A percentile compares a stretch with the other conserved stretches of the same genome.
Conservation (phyloP, 106 monocot genomes). For the Alisma plantagoaquatica region DNA sequence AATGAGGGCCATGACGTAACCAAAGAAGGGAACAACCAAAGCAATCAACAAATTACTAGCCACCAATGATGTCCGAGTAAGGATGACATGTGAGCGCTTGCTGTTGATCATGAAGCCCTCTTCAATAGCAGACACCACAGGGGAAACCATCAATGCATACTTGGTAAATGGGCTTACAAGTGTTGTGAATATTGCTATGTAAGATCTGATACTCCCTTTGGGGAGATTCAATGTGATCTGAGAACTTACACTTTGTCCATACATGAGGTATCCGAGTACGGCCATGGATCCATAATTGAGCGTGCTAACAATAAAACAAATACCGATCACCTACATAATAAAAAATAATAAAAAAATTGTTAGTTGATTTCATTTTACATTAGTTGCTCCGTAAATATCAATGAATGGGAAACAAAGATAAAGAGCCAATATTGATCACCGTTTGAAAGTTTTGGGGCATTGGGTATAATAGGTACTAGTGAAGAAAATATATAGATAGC, state of each 20-base stretch:
- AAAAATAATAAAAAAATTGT: background rate
- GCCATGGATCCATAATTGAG: conserved; percentile 25
- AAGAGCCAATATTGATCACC: too few species aligned
- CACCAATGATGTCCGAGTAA: conserved; percentile 8
- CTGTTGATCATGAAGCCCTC: background rate
- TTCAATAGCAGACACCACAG: conserved; percentile 22
- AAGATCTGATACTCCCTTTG: background rate
- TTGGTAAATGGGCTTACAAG: conserved; percentile 22
- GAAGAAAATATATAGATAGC: background rate
- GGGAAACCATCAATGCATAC: conserved; percentile 17
- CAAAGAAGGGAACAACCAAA: conserved; percentile 11
- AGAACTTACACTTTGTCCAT: conserved; percentile 15
- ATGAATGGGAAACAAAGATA: too few species aligned
- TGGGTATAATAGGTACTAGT: too few species aligned
- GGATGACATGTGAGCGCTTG: background rate
- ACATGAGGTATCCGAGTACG: conserved; percentile 29
- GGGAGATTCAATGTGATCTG: conserved; percentile 28
- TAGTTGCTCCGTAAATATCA: too few species aligned
- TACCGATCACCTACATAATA: conserved; percentile 10
- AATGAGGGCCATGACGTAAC: conserved; percentile 11
- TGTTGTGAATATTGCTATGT: conserved; percentile 21
- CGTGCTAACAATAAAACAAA: conserved; percentile 23
- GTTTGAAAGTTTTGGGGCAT: too few species aligned
- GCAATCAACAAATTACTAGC: conserved; percentile 7
- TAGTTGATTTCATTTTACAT: background rate